Evolutionary conservation across 1,284 basidiomycete species (phyloP).

Genomic region (Tranzscheliella williamsii): DNA sequence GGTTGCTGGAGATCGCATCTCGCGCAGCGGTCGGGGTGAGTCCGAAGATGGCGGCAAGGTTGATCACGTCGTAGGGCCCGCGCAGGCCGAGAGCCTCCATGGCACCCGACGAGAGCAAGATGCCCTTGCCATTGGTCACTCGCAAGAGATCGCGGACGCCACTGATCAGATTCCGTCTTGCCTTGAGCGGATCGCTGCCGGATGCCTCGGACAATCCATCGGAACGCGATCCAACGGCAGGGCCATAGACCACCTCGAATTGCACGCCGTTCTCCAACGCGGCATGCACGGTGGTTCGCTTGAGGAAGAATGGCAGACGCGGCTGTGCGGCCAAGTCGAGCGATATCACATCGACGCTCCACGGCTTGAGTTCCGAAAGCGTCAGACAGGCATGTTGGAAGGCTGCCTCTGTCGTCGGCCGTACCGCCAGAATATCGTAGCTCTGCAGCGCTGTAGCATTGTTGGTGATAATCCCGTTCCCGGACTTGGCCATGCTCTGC

Average conservation of each 20-base stretch:
- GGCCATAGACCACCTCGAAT: constrained; percentile 75
- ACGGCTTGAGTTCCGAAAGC: constrained; percentile 74
- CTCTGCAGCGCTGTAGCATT: constrained; percentile 60
- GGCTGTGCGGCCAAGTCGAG: constrained; percentile 75
- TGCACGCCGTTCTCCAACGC: constrained; percentile 80
- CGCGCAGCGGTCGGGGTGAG: constrained; percentile 42
- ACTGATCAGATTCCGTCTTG: constrained; percentile 52
- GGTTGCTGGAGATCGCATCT: constrained; percentile 47
- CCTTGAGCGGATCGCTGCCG: constrained; percentile 11
- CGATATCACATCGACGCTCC: constrained; percentile 79
- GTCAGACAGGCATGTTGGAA: constrained; percentile 80
- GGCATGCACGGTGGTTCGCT: constrained; percentile 77
- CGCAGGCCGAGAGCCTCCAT: constrained; percentile 41
- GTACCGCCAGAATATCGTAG: constrained; percentile 77
- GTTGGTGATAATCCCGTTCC: constrained; percentile 47
- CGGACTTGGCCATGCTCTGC: constrained; percentile 42
- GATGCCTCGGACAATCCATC: not conserved
- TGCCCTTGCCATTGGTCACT: constrained; percentile 55
- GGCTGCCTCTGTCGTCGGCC: constrained; percentile 72
- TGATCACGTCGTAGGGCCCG: constrained; percentile 56
- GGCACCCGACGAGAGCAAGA: constrained; percentile 52
- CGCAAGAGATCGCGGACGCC: constrained; percentile 52
- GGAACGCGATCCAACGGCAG: constrained; percentile 8
- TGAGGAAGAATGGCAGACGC: constrained; percentile 76
- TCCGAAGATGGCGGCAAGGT: constrained; percentile 52